Percentiles rank a stretch among this genome's conserved stretches.
Conservation (phyloP, 192 early-diverging fungal genomes). For the Coemansia furcata region DNA sequence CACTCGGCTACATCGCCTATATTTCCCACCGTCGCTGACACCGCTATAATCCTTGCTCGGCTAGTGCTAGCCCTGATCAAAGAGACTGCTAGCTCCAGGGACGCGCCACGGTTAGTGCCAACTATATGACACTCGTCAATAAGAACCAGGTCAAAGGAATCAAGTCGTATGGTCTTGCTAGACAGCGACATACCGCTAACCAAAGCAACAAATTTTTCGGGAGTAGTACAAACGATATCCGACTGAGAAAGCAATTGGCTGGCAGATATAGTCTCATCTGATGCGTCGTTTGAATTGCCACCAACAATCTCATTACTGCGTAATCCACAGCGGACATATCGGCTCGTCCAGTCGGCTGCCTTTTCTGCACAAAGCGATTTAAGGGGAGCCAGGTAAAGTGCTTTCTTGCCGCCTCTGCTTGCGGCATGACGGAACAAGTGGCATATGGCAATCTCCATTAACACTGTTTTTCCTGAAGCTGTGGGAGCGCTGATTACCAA, state of each 20-base stretch:
- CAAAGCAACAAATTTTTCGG: slow-evolving; percentile 68
- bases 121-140: slow-evolving; percentile 73
- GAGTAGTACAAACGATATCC: slow-evolving; percentile 60
- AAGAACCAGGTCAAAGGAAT: slow-evolving; percentile 47
- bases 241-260: slow-evolving; percentile 23
- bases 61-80: slow-evolving; percentile 44
- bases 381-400: slow-evolving; percentile 67
- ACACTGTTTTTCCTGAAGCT: slow-evolving; percentile 64
- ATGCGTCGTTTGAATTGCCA: slow-evolving; percentile 20
- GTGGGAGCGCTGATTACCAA: slow-evolving; percentile 58
- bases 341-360: slow-evolving; percentile 56
- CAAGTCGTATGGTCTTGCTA: slow-evolving; percentile 12
- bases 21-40: slow-evolving; percentile 72
- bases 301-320: slow-evolving; percentile 56
- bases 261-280: neutral
- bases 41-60: slow-evolving; percentile 54
- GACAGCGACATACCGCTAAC: slow-evolving; percentile 25
- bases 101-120: slow-evolving; percentile 59
- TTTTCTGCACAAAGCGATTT: slow-evolving; percentile 66
- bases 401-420: slow-evolving; percentile 23
- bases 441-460: slow-evolving; percentile 58
- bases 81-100: slow-evolving; percentile 62
- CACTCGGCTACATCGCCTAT: slow-evolving; percentile 66
- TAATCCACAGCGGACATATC: slow-evolving; percentile 47
- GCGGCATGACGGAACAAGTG: slow-evolving; percentile 4